Base-by-base conservation (phyloP, 257 asterid genomes). In the Nicotiana tomentosiformis region DNA sequence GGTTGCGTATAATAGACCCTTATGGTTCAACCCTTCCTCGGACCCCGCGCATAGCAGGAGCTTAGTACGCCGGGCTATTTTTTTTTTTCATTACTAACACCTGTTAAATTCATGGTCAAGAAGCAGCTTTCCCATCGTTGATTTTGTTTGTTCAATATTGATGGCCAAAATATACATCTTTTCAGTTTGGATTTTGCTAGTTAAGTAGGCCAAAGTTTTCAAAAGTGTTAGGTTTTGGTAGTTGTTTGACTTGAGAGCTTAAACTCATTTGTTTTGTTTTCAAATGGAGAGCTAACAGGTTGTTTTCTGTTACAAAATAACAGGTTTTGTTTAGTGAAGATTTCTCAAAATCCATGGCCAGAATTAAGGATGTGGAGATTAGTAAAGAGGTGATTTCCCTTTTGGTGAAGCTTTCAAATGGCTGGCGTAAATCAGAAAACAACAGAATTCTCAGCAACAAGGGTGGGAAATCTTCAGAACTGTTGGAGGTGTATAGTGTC, bases 331-430 rank as follows among this genome's bases (percentile, higher is more conserved):
- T 90, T 87, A 70, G 85, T 30, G 53, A 57, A 17, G 79, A 86
- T 55, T 91, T 90, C 86, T 74, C 77, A 1, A 83, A 83, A 23
- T 89, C 93, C 60, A 60, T 93, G 17, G n/a, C 84, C 5, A 85
- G 78, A 78, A 53, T 84, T 17, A n/a, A 17, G 0, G 87, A 87
- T 78, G 6, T 58, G 0, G 86, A 66, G 43, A 82, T 87, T 10
- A 82, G 37, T 8, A 85, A 86, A 57, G 87, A 88, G 49, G 89
- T 74, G 9, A 64, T 86, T 20, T 82, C 87, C 66, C 74, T 93
- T 5, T 57, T 93, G 46, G 77, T 46, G 83, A 93, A 87, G 86
- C 91, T 93, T 61, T 83, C 91, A 9, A 88, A 77, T 12, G 97
- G 97, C 12, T 92, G 93, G 92, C 86, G 90, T 16, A 74, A 66